A percentile compares a stretch with the other conserved stretches of the same genome.
These are phyloP conservation scores for Ananas comosus DNA, from an alignment of 176 grass and related monocot species.

Conservation along the genomic window DNA sequence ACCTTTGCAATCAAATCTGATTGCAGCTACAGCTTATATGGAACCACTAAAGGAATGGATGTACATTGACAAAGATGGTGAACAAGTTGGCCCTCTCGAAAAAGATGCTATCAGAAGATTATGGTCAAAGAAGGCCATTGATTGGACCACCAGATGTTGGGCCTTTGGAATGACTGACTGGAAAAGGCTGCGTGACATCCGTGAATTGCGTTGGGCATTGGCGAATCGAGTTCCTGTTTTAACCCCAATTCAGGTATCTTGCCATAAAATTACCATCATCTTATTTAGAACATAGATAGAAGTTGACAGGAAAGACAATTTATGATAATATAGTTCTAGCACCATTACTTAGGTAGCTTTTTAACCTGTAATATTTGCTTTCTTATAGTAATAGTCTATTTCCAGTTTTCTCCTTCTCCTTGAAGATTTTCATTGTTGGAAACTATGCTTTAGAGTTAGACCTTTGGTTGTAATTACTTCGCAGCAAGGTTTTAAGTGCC, in stretches of 20 bases:
- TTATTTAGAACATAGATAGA: constrained; percentile 4
- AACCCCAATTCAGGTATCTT: constrained; percentile 77
- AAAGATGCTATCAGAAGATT: constrained; percentile 93
- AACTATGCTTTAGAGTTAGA: no score
- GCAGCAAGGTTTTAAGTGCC: no score
- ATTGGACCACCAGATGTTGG: constrained; percentile 96
- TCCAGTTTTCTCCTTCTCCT: no score
- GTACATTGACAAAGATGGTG: constrained; percentile 87
- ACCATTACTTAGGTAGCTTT: not conserved
- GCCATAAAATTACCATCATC: constrained; percentile 11
- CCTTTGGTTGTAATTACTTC: no score
- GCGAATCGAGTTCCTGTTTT: constrained; percentile 76
- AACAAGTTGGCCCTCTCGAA: constrained; percentile 76
- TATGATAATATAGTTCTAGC: not conserved
- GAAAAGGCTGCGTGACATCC: constrained; percentile 91
- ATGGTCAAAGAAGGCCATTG: constrained; percentile 89
- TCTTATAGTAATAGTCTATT: no score
- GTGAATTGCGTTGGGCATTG: constrained; percentile 89
- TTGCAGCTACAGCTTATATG: constrained; percentile 87
- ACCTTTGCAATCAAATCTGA: constrained; percentile 94
- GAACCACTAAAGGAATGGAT: constrained; percentile 97
- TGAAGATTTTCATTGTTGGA: not conserved
- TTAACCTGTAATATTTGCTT: no score
- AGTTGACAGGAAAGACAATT: not conserved
- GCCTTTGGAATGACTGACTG: constrained; percentile 90